Base-by-base conservation (phyloP, 352 stramenopile species). In the Aphanomyces cochlioides region DNA sequence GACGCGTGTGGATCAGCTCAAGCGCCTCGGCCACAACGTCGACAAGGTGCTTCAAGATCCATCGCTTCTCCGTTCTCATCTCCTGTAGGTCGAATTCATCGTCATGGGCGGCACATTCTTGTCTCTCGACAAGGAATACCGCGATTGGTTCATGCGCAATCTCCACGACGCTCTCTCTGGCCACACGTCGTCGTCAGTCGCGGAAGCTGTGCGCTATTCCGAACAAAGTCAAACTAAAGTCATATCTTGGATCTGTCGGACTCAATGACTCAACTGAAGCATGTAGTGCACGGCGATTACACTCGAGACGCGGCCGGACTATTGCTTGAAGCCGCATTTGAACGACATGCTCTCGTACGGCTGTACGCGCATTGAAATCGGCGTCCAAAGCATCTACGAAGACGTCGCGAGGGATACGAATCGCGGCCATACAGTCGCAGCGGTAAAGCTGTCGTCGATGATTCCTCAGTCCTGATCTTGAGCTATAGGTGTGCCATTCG, bases 61-160 rank as follows among this genome's bases (percentile, higher is more conserved):
- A 28, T 28, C 28, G 0, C 28, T 28, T 28, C 28, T 28, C 28
- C 28, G 28, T 28, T 28, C 28, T 28, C 28, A 28, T 0, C 28
- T 28, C 28, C 28, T 6, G 28, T 3, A 70, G 64, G 83, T 90
- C 72, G 96, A 99, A 76, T 98, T 98, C 73, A 98, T 99, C 69
- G 95, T 99, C 58, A 98, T 99, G 95, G 96, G 96, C 41, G 96
- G 96, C 57, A 99, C 96, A 41, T 99, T 99, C 79, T 81, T 98
- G 56, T 97, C 86, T 72, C 79, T 99, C 28, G 91, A 98, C 74
- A 83, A 86, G 47, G 78, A 81, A 5, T 98, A 99, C 75, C 95
- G 97, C 54, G 96, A 98, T 81, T 98, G 90, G 53, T 99, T 99
- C 69, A 98, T 98, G 75, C 85, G 93, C 4, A 98, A 97, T 74